These are phyloP conservation scores for Aurifilum marmelostoma DNA, from an alignment of 2,329 filamentous ascomycete species.

Conservation along the genomic window DNA sequence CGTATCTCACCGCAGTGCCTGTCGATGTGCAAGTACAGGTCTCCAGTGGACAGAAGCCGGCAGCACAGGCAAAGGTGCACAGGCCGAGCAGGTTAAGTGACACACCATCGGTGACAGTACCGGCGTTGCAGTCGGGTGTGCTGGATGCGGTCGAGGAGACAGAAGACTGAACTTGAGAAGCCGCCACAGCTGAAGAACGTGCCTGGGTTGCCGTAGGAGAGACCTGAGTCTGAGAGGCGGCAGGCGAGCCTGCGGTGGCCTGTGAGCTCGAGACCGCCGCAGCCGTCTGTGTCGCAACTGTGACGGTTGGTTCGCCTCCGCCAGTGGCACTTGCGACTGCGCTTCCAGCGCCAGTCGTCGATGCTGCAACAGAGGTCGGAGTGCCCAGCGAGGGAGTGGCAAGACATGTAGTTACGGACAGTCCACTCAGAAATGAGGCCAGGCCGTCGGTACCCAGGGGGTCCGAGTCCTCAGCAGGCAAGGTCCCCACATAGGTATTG, in stretches of 20 bases:
- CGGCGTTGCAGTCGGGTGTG: slow-evolving; percentile 28
- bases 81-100: slow-evolving; percentile 31
- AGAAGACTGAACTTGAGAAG: slow-evolving; percentile 15
- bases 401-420: slow-evolving; percentile 37
- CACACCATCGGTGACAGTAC: slow-evolving; percentile 23
- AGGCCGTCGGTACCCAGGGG: slow-evolving; percentile 42
- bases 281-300: slow-evolving; percentile 9
- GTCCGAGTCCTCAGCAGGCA: slow-evolving; percentile 45
- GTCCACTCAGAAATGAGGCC: slow-evolving; percentile 35
- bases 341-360: slow-evolving; percentile 23
- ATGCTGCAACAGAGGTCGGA: slow-evolving; percentile 32
- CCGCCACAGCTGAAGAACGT: slow-evolving; percentile 29
- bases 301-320: slow-evolving; percentile 2
- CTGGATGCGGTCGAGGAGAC: slow-evolving; percentile 14
- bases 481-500: slow-evolving; percentile 58
- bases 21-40: slow-evolving; percentile 30
- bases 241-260: slow-evolving; percentile 1
- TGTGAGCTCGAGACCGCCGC: not conserved
- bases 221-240: not conserved
- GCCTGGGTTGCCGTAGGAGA: not conserved
- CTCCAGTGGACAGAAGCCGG: slow-evolving; percentile 31
- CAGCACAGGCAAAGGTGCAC: slow-evolving; percentile 31
- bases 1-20: slow-evolving; percentile 26
- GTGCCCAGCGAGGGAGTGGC: slow-evolving; percentile 30
- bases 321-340: slow-evolving; percentile 19